These are phyloP conservation scores for Rhizopogon roseolus DNA, from an alignment of 768 basidiomycete genomes.

Conservation along the genomic window DNA sequence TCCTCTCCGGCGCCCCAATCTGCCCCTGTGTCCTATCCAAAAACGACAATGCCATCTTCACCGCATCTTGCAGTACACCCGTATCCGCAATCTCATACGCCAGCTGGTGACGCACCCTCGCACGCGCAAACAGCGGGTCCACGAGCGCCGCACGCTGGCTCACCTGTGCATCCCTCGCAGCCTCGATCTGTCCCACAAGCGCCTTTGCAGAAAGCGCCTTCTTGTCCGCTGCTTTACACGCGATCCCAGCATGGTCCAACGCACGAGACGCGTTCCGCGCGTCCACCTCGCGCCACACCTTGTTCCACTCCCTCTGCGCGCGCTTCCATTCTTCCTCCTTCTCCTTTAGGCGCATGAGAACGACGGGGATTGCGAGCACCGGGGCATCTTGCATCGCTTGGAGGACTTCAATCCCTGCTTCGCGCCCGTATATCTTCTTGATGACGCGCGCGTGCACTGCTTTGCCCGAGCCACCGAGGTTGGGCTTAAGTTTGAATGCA, in stretches of 20 bases:
- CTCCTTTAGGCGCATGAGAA: constrained; percentile 83
- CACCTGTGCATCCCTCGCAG: constrained; percentile 77
- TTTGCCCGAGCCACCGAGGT: constrained; percentile 78
- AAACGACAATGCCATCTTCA: constrained; percentile 88
- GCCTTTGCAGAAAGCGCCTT: constrained; percentile 71
- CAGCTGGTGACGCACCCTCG: constrained; percentile 72
- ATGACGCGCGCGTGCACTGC: constrained; percentile 89
- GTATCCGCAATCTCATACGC: constrained; percentile 73
- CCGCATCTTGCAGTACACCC: constrained; percentile 74
- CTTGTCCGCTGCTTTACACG: constrained; percentile 90
- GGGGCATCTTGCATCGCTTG: constrained; percentile 92
- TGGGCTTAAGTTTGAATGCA: constrained; percentile 83
- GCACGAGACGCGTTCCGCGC: constrained; percentile 91
- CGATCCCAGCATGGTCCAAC: constrained; percentile 89
- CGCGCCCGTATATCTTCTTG: constrained; percentile 95
- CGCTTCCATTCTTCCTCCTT: constrained; percentile 99
- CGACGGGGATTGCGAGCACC: constrained; percentile 82
- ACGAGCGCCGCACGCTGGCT: constrained; percentile 61
- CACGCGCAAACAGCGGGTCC: constrained; percentile 50
- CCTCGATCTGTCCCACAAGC: constrained; percentile 82
- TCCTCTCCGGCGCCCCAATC: constrained; percentile 66
- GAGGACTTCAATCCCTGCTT: constrained; percentile 76
- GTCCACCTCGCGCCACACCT: constrained; percentile 96
- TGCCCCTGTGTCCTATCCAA: constrained; percentile 84
- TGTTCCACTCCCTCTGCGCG: constrained; percentile 97